phyloP scores from a whole-genome alignment of 768 basidiomycete species.

The Stropharia rugosoannulata region DNA sequence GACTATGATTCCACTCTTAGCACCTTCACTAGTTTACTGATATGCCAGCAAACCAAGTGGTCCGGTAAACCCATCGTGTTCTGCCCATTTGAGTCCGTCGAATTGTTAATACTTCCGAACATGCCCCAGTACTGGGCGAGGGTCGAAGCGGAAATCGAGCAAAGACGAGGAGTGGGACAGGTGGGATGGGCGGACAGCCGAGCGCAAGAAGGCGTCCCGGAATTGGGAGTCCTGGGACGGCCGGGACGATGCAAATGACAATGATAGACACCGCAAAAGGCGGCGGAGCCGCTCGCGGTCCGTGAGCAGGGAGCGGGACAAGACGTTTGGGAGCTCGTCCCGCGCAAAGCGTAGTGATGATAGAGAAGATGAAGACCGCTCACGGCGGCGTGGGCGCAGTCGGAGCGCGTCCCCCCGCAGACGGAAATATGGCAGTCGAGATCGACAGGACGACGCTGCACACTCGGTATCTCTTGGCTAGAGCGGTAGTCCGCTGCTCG shows the following conservation, averaged over 20 bases:
- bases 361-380: constrained; percentile 15
- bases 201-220: constrained; percentile 43
- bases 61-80: no score
- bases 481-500: no score
- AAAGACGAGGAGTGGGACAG: constrained; percentile 50
- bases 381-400: constrained; percentile 24
- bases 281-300: constrained; percentile 25
- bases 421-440: constrained; percentile 11
- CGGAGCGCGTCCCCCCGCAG: constrained; percentile 20
- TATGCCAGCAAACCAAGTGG: no score
- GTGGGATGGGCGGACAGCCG: constrained; percentile 51
- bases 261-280: constrained; percentile 21
- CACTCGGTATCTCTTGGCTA: no score
- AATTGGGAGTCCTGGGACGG: constrained; percentile 54
- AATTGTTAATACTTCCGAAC: no score
- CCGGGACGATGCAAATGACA: constrained; percentile 36
- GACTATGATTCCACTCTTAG: no score
- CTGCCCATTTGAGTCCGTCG: no score
- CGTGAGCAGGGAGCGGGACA: constrained; percentile 20
- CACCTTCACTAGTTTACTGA: no score
- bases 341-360: constrained; percentile 13
- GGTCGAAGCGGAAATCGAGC: constrained; percentile 25
- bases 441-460: constrained; percentile 13
- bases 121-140: no score
- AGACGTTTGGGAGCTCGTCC: constrained; percentile 17